Base-by-base conservation (phyloP, 768 basidiomycete species). In the Podaxis carcinomalis region DNA sequence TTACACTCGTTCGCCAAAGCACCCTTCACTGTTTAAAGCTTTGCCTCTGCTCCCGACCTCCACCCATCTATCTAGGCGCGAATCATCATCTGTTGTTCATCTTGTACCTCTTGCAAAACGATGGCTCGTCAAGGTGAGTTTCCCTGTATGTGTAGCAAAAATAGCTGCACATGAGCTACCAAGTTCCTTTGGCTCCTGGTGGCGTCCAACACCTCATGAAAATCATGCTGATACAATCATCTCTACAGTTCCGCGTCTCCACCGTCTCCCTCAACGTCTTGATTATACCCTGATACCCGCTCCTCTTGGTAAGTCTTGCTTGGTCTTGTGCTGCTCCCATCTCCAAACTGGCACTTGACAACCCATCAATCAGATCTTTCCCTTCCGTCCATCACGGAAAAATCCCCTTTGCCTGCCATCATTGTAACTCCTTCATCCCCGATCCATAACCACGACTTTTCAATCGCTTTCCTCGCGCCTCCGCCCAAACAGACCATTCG, bases 361-460 rank as follows among this genome's bases (percentile, higher is more conserved):
- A 63, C 63, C 25, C 25, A 51, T 39, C 52, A 32, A 51, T 64
- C 53, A 39, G 89, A 90, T 73, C 76, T 90, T 35, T 84, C 87
- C 9, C 76, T 87, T 54, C 78, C 84, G 28, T 70, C 80, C 59
- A 80, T 80, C 51, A 80, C 85, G 40, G 89, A 89, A 69, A 91
- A 91, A 72, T 87, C 88, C 0, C 75, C 85, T 0, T 74, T 91
- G 2, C 90, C 90, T 10, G 87, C 90, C 14, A 91, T 93, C 69
- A 89, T 93, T 66, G 90, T 93, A 39, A 93, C 90, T 2, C 90
- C 90, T 2, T 89, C 85, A 4, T 90, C 89, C 0, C 90, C 91
- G 0, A 80, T 77, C 3, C 80, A 81, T 35, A 73, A 82, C 13
- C 82, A 80, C 52, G 86, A 91, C 71, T 90, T 89, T 70, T 85